Evolutionary conservation across 371 early-diverging fungal species (phyloP).

Genomic region (Rhizomucor pusillus): DNA sequence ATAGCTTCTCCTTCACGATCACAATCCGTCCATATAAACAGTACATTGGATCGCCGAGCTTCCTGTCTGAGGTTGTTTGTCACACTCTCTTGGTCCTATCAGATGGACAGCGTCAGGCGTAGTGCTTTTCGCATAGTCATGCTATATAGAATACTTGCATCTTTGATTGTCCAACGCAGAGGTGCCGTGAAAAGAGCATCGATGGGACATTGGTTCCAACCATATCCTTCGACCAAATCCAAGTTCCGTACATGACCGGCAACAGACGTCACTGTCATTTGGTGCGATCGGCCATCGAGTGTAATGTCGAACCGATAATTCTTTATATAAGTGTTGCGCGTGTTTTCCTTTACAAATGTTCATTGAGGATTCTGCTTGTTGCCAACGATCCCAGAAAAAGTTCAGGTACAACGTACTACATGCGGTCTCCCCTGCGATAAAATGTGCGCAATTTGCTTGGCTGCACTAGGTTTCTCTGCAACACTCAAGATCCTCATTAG

Average conservation of each 20-base stretch:
- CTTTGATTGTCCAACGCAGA: neutral
- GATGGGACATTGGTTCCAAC: slow-evolving; percentile 63
- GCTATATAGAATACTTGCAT: neutral
- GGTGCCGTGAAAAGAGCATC: slow-evolving; percentile 61
- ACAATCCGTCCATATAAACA: slow-evolving; percentile 99
- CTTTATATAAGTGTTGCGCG: slow-evolving; percentile 64
- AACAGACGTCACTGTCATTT: slow-evolving; percentile 86
- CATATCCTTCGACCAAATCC: slow-evolving; percentile 62
- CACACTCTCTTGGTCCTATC: slow-evolving; percentile 4
- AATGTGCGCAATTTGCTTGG: slow-evolving; percentile 86
- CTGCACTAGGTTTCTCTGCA: slow-evolving; percentile 98
- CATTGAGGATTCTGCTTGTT: slow-evolving; percentile 2
- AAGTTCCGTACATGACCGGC: slow-evolving; percentile 74
- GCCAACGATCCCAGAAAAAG: slow-evolving; percentile 1
- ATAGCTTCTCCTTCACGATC: slow-evolving; percentile 99
- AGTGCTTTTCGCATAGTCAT: neutral
- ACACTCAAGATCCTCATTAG: slow-evolving; percentile 83
- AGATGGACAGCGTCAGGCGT: slow-evolving; percentile 10
- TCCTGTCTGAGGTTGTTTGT: slow-evolving; percentile 59
- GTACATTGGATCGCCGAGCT: slow-evolving; percentile 56
- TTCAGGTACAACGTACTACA: slow-evolving; percentile 26
- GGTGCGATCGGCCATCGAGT: slow-evolving; percentile 49
- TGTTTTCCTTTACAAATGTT: slow-evolving; percentile 36
- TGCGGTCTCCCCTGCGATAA: slow-evolving; percentile 53
- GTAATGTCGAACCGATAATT: slow-evolving; percentile 79